Evolutionary conservation across 495 filamentous ascomycete genomes (phyloP).

Genomic region (Penicillium cataractarum): DNA sequence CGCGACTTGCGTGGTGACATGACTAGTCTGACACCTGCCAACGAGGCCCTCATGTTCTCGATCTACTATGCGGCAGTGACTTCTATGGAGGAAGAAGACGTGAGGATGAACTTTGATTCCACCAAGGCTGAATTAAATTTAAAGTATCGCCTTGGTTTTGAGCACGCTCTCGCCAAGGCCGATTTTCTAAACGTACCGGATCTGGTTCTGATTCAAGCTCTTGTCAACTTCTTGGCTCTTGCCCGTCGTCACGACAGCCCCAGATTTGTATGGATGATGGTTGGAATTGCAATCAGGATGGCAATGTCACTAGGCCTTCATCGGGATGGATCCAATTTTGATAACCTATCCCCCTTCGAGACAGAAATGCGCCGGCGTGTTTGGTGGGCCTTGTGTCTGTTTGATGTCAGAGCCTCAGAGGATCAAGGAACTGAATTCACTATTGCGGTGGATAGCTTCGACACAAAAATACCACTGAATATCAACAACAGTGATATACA

Average conservation of each 20-base stretch:
- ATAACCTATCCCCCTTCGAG: constrained; percentile 61
- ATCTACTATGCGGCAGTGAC: constrained; percentile 62
- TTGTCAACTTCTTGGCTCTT: constrained; percentile 51
- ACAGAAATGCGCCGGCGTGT: constrained; percentile 73
- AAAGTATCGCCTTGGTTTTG: constrained; percentile 57
- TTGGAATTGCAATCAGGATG: constrained; percentile 71
- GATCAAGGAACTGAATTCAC: constrained; percentile 66
- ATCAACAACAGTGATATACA: constrained; percentile 78
- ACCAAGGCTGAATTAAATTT: constrained; percentile 52
- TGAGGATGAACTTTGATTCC: constrained; percentile 52
- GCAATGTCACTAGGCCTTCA: constrained; percentile 78
- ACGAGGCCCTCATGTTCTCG: constrained; percentile 62
- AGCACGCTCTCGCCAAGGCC: constrained; percentile 57
- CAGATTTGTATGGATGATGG: constrained; percentile 60
- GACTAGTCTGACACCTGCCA: constrained; percentile 40
- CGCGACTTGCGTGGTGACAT: constrained; percentile 39
- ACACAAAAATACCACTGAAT: constrained; percentile 72
- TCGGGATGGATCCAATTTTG: constrained; percentile 66
- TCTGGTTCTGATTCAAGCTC: constrained; percentile 51
- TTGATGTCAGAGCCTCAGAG: constrained; percentile 78
- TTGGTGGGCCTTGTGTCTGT: constrained; percentile 75
- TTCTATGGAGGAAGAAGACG: constrained; percentile 61
- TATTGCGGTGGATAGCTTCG: constrained; percentile 67
- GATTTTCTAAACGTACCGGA: constrained; percentile 49
- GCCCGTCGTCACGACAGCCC: constrained; percentile 54